Percentiles rank a stretch among this genome's conserved stretches.
phyloP scores from a whole-genome alignment of 75 land plant genomes.

The Azolla pinnata region DNA sequence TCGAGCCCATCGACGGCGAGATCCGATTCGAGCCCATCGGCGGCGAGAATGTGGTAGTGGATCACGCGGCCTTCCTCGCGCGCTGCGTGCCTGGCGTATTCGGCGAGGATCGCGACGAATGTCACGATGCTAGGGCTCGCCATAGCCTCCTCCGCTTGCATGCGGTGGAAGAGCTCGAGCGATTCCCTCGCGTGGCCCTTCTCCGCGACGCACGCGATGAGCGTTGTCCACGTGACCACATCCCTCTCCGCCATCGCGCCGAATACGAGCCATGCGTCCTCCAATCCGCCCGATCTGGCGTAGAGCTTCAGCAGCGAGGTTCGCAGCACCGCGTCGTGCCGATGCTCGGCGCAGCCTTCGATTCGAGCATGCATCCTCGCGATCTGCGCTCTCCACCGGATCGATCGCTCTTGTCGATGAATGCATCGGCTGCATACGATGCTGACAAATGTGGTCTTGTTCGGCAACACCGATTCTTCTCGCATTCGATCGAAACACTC shows the following conservation, averaged over 20 bases:
- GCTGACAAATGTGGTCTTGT: conserved; percentile 37
- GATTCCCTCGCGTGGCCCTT: conserved; percentile 11
- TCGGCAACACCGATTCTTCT: conserved; percentile 30
- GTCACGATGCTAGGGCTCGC: conserved; percentile 12
- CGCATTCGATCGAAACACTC: conserved; percentile 37
- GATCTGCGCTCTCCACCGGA: conserved; percentile 10
- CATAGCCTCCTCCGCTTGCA: conserved; percentile 5
- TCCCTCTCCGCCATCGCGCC: conserved; percentile 27
- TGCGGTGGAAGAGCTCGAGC: conserved; percentile 10
- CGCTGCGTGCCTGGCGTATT: conserved; percentile 25
- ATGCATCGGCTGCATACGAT: conserved; percentile 25
- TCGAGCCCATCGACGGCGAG: conserved; percentile 3
- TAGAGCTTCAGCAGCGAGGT: conserved; percentile 36
- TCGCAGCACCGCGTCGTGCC: conserved; percentile 23
- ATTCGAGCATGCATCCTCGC: conserved; percentile 34
- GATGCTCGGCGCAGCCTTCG: conserved; percentile 22
- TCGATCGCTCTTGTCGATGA: conserved; percentile 22
- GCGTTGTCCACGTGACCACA: conserved; percentile 21
- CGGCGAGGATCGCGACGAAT: conserved; percentile 14
- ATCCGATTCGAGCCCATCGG: conserved; percentile 4
- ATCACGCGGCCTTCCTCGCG: conserved; percentile 30
- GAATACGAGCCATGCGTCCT: conserved; percentile 35
- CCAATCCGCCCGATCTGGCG: conserved; percentile 29
- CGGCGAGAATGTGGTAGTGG: neutral
- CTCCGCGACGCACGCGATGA: conserved; percentile 17